phyloP scores from a whole-genome alignment of 768 basidiomycete species.

The Russula virescens region DNA sequence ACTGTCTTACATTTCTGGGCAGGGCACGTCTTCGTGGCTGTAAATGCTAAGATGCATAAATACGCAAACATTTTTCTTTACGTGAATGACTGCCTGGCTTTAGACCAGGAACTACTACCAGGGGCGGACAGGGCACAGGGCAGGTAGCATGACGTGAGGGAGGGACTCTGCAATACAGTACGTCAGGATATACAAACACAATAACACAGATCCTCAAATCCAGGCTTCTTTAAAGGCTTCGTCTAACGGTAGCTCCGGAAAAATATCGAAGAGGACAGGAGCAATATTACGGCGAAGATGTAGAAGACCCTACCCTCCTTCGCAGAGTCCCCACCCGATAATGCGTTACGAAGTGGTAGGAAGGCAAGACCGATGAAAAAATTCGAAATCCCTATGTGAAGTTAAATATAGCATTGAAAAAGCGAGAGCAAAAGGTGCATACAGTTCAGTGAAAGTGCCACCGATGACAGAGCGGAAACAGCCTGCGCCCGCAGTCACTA shows the following conservation, averaged over 20 bases:
- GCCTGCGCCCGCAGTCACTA: constrained; percentile 22
- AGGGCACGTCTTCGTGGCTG: no score
- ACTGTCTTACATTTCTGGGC: no score
- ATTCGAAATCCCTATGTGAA: constrained; percentile 66
- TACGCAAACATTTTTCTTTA: neutral
- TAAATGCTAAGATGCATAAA: no score
- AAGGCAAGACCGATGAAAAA: constrained; percentile 82
- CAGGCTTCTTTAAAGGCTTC: neutral
- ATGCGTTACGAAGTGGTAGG: constrained; percentile 71
- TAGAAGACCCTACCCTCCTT: constrained; percentile 90
- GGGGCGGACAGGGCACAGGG: neutral
- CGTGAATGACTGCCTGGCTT: neutral
- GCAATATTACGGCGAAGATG: constrained; percentile 62
- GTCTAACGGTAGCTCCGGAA: constrained; percentile 29
- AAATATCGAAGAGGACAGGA: constrained; percentile 29
- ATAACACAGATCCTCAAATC: no score
- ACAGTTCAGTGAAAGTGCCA: constrained; percentile 29
- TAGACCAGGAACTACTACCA: neutral
- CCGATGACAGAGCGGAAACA: constrained; percentile 28
- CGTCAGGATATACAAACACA: neutral
- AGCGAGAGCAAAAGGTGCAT: neutral
- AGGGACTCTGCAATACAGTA: no score
- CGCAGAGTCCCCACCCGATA: constrained; percentile 51
- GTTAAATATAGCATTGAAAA: neutral
- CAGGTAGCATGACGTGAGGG: neutral